These are phyloP conservation scores for Mucor piriformis DNA, from an alignment of 371 early-diverging fungal species.

Conservation along the genomic window DNA sequence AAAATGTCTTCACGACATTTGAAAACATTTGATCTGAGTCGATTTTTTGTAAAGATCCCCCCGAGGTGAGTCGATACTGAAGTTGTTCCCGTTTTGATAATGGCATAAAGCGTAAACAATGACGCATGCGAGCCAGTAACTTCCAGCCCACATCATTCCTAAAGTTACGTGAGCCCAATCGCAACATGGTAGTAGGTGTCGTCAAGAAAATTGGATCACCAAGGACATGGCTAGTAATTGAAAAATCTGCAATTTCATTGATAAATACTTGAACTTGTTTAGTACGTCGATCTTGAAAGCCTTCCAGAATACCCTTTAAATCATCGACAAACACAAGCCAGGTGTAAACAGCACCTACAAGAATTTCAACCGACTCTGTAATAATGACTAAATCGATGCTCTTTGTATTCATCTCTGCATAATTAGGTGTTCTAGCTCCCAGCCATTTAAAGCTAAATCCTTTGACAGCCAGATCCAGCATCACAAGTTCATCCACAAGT, in stretches of 20 bases:
- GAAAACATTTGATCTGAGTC: slow-evolving; percentile 55
- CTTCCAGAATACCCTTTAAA: slow-evolving; percentile 55
- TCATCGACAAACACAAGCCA: slow-evolving; percentile 77
- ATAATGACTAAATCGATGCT: slow-evolving; percentile 60
- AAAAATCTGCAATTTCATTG: slow-evolving; percentile 60
- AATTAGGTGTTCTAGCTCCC: slow-evolving; percentile 56
- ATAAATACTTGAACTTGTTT: slow-evolving; percentile 67
- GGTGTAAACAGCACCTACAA: slow-evolving; percentile 72
- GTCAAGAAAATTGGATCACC: slow-evolving; percentile 78
- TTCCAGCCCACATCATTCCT: slow-evolving; percentile 83
- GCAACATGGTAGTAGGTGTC: slow-evolving; percentile 70
- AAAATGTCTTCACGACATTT: slow-evolving; percentile 53
- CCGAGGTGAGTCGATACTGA: slow-evolving; percentile 51
- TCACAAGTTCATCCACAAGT: slow-evolving; percentile 62
- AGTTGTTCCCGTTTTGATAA: slow-evolving; percentile 37
- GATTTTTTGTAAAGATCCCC: slow-evolving; percentile 34
- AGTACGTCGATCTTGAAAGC: slow-evolving; percentile 56
- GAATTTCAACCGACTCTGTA: slow-evolving; percentile 74
- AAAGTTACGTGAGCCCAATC: slow-evolving; percentile 68
- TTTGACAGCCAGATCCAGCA: slow-evolving; percentile 62
- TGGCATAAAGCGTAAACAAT: slow-evolving; percentile 60
- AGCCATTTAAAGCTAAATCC: slow-evolving; percentile 58
- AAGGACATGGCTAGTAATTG: slow-evolving; percentile 44
- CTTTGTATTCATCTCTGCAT: slow-evolving; percentile 51
- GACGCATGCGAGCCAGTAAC: slow-evolving; percentile 70